Evolutionary conservation across 257 asterid genomes (phyloP).

Genomic region (Solanum chilense): DNA sequence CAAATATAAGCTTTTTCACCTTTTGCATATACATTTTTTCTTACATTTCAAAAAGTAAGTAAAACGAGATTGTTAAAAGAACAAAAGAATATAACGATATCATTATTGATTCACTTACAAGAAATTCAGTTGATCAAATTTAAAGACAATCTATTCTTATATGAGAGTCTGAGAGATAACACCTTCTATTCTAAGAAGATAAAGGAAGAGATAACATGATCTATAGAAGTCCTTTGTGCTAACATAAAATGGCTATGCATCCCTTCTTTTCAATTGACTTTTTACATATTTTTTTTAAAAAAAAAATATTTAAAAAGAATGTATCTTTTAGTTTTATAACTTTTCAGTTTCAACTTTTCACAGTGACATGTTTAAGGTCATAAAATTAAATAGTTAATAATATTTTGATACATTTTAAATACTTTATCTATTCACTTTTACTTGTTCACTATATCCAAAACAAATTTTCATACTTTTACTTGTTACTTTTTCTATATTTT

Average conservation of each 20-base stretch:
- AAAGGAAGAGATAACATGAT: neutral
- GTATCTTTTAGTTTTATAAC: neutral
- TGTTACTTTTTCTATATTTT: neutral
- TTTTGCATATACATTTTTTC: neutral
- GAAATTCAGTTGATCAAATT: neutral
- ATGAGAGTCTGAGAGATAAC: neutral
- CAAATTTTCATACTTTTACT: neutral
- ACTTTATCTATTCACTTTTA: no score
- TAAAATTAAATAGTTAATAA: no score
- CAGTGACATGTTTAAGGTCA: no score
- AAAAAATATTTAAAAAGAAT: no score
- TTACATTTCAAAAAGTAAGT: neutral
- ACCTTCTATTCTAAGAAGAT: neutral
- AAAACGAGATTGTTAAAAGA: neutral
- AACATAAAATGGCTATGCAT: neutral
- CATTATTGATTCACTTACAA: neutral
- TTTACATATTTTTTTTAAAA: no score
- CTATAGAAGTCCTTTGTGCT: neutral
- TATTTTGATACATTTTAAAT: no score
- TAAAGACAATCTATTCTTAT: neutral
- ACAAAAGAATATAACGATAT: neutral
- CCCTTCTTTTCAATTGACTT: neutral
- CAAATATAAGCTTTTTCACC: neutral
- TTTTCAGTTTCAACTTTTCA: no score
- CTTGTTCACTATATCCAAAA: neutral